Conservation (phyloP, 139 green algal species). For the Chlorokybus atmophyticus region DNA sequence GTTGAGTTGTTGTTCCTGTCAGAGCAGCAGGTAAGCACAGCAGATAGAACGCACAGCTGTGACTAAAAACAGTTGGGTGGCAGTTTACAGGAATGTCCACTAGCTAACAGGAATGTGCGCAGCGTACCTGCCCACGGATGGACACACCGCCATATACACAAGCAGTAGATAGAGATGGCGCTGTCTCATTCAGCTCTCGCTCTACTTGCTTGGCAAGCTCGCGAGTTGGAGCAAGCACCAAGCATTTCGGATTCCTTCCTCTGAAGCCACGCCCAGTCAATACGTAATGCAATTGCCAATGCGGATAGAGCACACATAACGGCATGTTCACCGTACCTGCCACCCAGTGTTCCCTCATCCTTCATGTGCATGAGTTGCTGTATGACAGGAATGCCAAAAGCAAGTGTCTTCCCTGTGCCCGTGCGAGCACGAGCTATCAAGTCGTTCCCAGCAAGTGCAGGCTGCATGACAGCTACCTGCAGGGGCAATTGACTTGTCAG, state of each 20-base stretch:
- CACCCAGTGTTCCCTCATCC: too few species aligned
- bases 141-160: slow-evolving; percentile 81
- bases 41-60: not conserved
- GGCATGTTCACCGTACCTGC: too few species aligned
- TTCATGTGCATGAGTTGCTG: slow-evolving; percentile 54
- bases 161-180: slow-evolving; percentile 46
- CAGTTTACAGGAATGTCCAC: not conserved
- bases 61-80: not conserved
- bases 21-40: not conserved
- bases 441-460: slow-evolving; percentile 63
- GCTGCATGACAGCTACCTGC: slow-evolving; percentile 49
- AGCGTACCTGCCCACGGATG: slow-evolving; percentile 41
- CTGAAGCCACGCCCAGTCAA: too few species aligned
- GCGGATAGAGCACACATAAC: too few species aligned
- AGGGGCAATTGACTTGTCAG: too few species aligned
- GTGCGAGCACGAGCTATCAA: slow-evolving; percentile 87
- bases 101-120: too few species aligned
- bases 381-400: slow-evolving; percentile 91
- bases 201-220: slow-evolving; percentile 99
- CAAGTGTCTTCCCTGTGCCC: slow-evolving; percentile 93
- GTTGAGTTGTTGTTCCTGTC: slow-evolving; percentile 51
- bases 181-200: slow-evolving; percentile 63
- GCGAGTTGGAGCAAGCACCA: slow-evolving; percentile 88
- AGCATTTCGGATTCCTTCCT: slow-evolving; percentile 61
- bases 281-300: too few species aligned